Conservation (phyloP, 352 stramenopile genomes). For the Phytophthora pluvialis region DNA sequence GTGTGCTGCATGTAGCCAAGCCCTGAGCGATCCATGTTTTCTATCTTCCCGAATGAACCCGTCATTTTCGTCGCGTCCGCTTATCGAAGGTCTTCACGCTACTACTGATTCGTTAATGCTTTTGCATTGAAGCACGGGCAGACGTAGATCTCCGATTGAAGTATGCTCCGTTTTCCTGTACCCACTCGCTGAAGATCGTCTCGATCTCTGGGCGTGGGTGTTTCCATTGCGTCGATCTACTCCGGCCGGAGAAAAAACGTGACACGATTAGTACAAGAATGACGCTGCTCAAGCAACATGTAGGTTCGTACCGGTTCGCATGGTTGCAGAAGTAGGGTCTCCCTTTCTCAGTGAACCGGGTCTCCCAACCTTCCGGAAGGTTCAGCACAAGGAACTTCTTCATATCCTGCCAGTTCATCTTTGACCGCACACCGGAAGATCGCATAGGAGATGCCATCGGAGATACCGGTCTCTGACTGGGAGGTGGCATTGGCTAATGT, state of each 20-base stretch:
- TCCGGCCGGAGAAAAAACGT: not conserved
- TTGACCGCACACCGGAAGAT: slow-evolving; percentile 22
- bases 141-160: slow-evolving; percentile 45
- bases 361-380: slow-evolving; percentile 81
- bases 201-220: slow-evolving; percentile 80
- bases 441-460: slow-evolving; percentile 41
- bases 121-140: slow-evolving; percentile 17
- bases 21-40: slow-evolving; percentile 7
- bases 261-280: not conserved
- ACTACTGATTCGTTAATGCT: slow-evolving; percentile 7
- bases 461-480: slow-evolving; percentile 18
- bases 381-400: slow-evolving; percentile 74
- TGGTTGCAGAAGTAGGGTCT: slow-evolving; percentile 88
- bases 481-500: slow-evolving; percentile 27
- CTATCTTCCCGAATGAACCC: slow-evolving; percentile 25
- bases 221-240: slow-evolving; percentile 87
- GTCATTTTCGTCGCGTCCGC: slow-evolving; percentile 8
- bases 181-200: slow-evolving; percentile 74
- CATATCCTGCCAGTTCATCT: slow-evolving; percentile 82
- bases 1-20: slow-evolving; percentile 25
- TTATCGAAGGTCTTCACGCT: not conserved
- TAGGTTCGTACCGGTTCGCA: slow-evolving; percentile 53
- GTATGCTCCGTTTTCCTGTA: slow-evolving; percentile 66
- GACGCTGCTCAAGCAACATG: not conserved
- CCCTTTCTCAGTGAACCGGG: slow-evolving; percentile 80